Conservation (phyloP, 129 eudicot genomes). For the Glebionis coronaria region DNA sequence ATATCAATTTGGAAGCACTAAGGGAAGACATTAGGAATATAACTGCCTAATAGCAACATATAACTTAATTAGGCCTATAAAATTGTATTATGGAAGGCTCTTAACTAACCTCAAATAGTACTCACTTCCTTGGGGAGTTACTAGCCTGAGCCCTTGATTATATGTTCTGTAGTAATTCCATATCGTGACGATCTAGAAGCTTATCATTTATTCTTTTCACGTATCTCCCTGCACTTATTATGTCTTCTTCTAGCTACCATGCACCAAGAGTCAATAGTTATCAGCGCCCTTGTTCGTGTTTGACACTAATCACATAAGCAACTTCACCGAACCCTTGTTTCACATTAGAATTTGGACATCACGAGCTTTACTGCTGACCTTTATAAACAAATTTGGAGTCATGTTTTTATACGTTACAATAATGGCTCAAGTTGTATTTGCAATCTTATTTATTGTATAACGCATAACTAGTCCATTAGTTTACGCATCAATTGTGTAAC, state of each 20-base stretch:
- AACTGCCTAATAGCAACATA: no score
- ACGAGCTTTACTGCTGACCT: background rate
- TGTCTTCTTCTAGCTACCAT: constrained; percentile 2
- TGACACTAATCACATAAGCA: constrained; percentile 3
- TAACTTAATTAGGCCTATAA: no score
- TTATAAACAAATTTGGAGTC: background rate
- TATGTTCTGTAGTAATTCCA: no score
- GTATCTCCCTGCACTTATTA: background rate
- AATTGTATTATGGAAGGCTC: no score
- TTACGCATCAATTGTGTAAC: background rate
- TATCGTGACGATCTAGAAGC: no score
- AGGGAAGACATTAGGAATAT: no score
- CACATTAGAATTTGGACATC: background rate
- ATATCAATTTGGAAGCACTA: no score
- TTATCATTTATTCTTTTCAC: background rate
- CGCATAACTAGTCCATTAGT: background rate
- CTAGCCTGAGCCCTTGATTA: no score
- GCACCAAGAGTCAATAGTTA: background rate
- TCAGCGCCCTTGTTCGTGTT: constrained; percentile 4
- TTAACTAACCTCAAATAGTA: no score
- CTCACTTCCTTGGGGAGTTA: no score
- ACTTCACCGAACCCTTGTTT: background rate
- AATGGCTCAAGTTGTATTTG: background rate
- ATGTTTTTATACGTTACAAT: background rate
- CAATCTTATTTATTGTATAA: background rate